Percentiles rank a stretch among this genome's conserved stretches.
Conservation (phyloP, 352 stramenopile species). For the Phytopythium litorale region DNA sequence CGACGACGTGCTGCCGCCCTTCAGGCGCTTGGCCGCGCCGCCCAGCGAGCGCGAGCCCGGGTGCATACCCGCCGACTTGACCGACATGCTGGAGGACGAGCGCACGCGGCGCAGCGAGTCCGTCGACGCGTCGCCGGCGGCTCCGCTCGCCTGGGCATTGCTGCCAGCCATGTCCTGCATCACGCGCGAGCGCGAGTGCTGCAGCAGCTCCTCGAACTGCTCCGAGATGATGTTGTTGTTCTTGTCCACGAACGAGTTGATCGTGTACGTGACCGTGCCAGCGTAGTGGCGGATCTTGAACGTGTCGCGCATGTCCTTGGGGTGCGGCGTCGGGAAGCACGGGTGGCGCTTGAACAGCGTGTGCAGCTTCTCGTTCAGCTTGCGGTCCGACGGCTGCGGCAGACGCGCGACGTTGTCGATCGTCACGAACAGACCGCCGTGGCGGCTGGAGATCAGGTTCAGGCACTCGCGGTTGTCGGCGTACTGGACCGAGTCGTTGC, state of each 20-base stretch:
- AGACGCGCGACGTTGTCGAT: constrained; percentile 84
- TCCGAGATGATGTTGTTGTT: constrained; percentile 91
- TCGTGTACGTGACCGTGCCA: constrained; percentile 80
- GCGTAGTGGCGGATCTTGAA: constrained; percentile 87
- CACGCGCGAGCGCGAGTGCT: constrained; percentile 68
- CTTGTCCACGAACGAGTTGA: constrained; percentile 87
- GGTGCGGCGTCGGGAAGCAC: constrained; percentile 82
- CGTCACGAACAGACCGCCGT: constrained; percentile 79
- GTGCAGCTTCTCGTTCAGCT: constrained; percentile 81
- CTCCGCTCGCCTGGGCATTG: constrained; percentile 3
- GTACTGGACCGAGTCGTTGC: constrained; percentile 60
- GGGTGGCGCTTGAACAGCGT: constrained; percentile 78
- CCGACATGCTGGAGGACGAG: constrained; percentile 41
- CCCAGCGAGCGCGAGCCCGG: constrained; percentile 34
- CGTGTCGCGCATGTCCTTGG: constrained; percentile 78
- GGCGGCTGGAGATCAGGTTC: constrained; percentile 77
- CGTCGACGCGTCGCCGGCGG: background rate
- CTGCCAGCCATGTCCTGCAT: constrained; percentile 64
- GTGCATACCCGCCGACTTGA: constrained; percentile 34
- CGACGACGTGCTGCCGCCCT: constrained; percentile 64
- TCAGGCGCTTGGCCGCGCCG: constrained; percentile 47
- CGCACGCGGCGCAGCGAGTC: constrained; percentile 18
- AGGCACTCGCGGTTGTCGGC: constrained; percentile 85
- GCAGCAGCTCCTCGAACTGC: constrained; percentile 85
- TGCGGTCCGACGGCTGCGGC: constrained; percentile 85